These are phyloP conservation scores for Aquanectria penicillioides DNA, from an alignment of 2,329 filamentous ascomycete species.

Conservation along the genomic window DNA sequence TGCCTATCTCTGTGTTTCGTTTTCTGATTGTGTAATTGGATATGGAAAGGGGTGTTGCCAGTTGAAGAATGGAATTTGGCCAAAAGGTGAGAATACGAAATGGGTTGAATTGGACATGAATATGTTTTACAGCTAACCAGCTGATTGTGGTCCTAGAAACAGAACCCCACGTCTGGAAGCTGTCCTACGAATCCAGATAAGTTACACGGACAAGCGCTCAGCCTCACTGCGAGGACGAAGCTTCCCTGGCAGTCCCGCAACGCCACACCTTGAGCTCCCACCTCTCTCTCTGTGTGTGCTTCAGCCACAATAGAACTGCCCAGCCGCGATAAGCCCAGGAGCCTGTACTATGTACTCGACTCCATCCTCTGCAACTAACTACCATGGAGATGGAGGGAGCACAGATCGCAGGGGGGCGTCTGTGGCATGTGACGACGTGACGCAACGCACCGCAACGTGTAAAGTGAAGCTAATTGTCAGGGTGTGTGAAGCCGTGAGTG, in stretches of 20 bases:
- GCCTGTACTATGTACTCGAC: too few relatives aligned
- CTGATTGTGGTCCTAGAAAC: background rate
- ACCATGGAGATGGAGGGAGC: too few relatives aligned
- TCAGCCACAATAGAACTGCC: conserved; percentile 1
- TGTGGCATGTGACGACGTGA: conserved; percentile 10
- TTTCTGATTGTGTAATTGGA: conserved; percentile 13
- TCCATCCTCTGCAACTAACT: too few relatives aligned
- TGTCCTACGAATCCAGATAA: too few relatives aligned
- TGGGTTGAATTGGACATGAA: conserved; percentile 2
- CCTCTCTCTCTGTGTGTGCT: conserved; percentile 25
- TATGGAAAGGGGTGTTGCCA: too few relatives aligned
- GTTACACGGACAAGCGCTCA: too few relatives aligned
- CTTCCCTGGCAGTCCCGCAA: too few relatives aligned
- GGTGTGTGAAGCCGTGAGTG: background rate
- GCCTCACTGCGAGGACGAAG: too few relatives aligned
- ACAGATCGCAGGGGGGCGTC: background rate
- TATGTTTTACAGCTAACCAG: conserved; percentile 13
- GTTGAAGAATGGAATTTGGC: too few relatives aligned
- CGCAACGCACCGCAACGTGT: conserved; percentile 7
- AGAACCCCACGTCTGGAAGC: background rate
- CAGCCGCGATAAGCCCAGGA: conserved; percentile 1
- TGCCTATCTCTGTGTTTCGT: background rate
- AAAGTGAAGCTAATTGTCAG: background rate
- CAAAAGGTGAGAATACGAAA: too few relatives aligned
- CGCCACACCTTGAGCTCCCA: conserved; percentile 21